Evolutionary conservation across 768 basidiomycete species (phyloP).

Genomic region (Leccinum longicurvipes): DNA sequence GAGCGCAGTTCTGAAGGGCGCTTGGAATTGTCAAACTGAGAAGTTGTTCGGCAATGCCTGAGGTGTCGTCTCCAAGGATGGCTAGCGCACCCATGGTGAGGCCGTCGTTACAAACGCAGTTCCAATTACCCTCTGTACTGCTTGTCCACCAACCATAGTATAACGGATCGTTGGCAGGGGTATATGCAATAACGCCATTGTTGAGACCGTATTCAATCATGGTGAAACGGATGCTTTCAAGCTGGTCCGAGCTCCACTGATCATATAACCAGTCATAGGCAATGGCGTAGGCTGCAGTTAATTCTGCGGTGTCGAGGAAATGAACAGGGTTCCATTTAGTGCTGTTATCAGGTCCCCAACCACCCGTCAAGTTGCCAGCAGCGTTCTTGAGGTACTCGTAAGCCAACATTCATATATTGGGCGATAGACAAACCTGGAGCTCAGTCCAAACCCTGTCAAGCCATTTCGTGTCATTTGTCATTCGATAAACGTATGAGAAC

Average conservation of each 20-base stretch:
- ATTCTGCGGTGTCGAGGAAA: constrained; percentile 92
- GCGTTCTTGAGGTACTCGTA: constrained; percentile 46
- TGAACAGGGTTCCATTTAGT: constrained; percentile 85
- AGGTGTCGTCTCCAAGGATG: constrained; percentile 79
- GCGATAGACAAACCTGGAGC: constrained; percentile 57
- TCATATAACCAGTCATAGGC: constrained; percentile 98
- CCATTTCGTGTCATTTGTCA: constrained; percentile 93
- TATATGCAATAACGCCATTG: constrained; percentile 57
- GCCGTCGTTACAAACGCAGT: constrained; percentile 93
- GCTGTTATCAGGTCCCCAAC: constrained; percentile 61
- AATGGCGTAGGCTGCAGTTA: constrained; percentile 83
- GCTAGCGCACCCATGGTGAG: constrained; percentile 88
- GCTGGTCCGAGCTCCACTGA: constrained; percentile 72
- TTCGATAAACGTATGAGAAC: constrained; percentile 83
- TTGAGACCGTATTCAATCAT: constrained; percentile 77
- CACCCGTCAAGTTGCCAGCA: constrained; percentile 59
- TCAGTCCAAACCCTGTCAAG: constrained; percentile 83
- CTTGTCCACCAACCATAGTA: constrained; percentile 76
- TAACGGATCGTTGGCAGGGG: constrained; percentile 31
- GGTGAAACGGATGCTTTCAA: constrained; percentile 59
- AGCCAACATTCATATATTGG: background rate
- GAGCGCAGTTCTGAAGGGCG: constrained; percentile 73
- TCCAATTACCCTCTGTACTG: constrained; percentile 89
- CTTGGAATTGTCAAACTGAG: constrained; percentile 69
- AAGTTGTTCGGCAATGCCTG: constrained; percentile 64